Evolutionary conservation across 805 yeast genomes (phyloP).

Genomic region (Teunomyces cretensis): DNA sequence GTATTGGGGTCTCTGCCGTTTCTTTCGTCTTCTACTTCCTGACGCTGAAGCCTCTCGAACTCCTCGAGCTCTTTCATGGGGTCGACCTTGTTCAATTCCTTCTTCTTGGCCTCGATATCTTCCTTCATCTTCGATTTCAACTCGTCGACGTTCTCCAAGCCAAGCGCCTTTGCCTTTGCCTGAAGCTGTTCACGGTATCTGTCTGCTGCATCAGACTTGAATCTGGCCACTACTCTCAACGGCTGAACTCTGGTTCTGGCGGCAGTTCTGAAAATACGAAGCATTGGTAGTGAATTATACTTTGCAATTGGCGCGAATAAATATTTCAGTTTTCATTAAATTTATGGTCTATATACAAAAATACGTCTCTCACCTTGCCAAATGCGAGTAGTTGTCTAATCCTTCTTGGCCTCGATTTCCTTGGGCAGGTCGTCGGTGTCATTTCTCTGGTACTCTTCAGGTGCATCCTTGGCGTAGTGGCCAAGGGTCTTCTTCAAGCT

Average conservation of each 20-base stretch:
- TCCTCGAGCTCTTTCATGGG: conserved; percentile 69
- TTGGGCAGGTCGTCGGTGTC: conserved; percentile 12
- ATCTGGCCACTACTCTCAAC: not conserved
- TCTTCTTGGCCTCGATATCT: conserved; percentile 54
- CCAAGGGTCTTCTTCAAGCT: conserved; percentile 52
- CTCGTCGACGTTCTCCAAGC: conserved; percentile 50
- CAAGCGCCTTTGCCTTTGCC: conserved; percentile 34
- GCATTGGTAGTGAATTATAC: not conserved
- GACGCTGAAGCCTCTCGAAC: conserved; percentile 42
- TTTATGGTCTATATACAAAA: not conserved
- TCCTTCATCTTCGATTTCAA: conserved; percentile 62
- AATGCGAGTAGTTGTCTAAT: too few relatives aligned
- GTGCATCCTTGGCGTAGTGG: conserved; percentile 69
- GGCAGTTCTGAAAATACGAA: not conserved
- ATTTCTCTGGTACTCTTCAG: conserved; percentile 35
- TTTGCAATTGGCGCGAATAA: not conserved
- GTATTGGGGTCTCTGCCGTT: conserved; percentile 23
- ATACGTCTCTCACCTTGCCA: not conserved
- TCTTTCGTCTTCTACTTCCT: conserved; percentile 20
- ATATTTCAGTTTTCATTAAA: too few relatives aligned
- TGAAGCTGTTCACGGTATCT: conserved; percentile 33
- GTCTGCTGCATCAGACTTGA: conserved; percentile 5
- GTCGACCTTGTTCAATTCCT: conserved; percentile 60
- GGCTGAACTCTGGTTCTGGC: too few relatives aligned
- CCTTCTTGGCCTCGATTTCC: conserved; percentile 5